phyloP scores from a whole-genome alignment of 352 stramenopile species.

The Phytophthora macrochlamydospora region DNA sequence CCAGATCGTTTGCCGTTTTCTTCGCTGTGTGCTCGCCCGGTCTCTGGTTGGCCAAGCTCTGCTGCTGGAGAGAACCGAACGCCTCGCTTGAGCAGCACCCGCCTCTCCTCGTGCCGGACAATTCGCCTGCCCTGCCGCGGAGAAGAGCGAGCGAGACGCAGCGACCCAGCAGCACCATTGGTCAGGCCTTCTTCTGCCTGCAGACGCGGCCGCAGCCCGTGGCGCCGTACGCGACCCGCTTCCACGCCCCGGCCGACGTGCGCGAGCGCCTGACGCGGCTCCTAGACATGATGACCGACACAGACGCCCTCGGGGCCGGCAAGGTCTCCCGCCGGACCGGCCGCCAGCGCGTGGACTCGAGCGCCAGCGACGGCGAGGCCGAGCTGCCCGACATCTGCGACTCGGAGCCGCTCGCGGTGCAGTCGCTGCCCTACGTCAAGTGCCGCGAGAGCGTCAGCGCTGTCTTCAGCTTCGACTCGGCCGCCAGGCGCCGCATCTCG shows the following conservation, averaged over 20 bases:
- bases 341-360: constrained; percentile 19
- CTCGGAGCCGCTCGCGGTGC: constrained; percentile 41
- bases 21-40: neutral
- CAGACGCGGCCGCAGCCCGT: constrained; percentile 45
- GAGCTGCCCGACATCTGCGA: constrained; percentile 14
- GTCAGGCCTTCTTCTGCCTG: constrained; percentile 60
- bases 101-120: constrained; percentile 2
- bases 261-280: constrained; percentile 27
- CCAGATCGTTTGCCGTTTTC: neutral
- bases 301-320: constrained; percentile 12
- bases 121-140: constrained; percentile 27
- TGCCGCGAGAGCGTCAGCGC: constrained; percentile 54
- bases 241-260: constrained; percentile 21
- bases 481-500: constrained; percentile 50
- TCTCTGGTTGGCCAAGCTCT: constrained; percentile 18
- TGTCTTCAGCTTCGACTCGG: constrained; percentile 60
- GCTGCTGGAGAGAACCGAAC: neutral
- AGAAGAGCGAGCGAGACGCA: constrained; percentile 29
- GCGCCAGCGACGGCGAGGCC: constrained; percentile 21
- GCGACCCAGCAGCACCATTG: constrained; percentile 47
- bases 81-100: neutral
- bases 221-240: constrained; percentile 29
- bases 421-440: constrained; percentile 80
- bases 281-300: constrained; percentile 37
- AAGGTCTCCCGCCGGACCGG: constrained; percentile 7